A percentile compares a stretch with the other conserved stretches of the same genome.
Evolutionary conservation across 306 rosid genomes (phyloP).

Genomic region (Begonia peltatifolia): DNA sequence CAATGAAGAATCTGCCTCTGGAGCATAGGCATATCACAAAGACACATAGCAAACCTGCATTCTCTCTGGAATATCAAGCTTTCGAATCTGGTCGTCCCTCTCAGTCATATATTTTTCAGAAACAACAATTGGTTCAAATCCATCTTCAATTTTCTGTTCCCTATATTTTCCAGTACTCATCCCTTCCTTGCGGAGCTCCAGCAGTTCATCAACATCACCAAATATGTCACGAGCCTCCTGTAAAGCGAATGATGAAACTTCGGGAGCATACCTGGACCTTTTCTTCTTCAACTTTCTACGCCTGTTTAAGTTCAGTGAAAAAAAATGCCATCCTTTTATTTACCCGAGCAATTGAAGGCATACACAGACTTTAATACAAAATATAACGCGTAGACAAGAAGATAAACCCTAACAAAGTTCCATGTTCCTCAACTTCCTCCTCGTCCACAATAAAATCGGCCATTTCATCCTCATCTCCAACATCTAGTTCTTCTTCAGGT

Average conservation of each 20-base stretch:
- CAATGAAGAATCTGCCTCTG: background rate
- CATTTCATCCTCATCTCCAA: slow-evolving; percentile 97
- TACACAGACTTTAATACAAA: too few relatives aligned
- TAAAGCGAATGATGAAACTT: slow-evolving; percentile 75
- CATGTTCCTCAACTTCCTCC: slow-evolving; percentile 60
- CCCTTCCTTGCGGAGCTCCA: slow-evolving; percentile 43
- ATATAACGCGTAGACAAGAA: background rate
- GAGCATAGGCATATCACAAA: background rate
- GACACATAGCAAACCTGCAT: slow-evolving; percentile 60
- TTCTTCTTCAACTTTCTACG: slow-evolving; percentile 45
- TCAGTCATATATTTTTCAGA: slow-evolving; percentile 86
- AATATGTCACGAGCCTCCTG: slow-evolving; percentile 93
- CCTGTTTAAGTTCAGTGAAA: slow-evolving; percentile 20
- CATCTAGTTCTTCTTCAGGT: slow-evolving; percentile 83
- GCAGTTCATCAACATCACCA: slow-evolving; percentile 75
- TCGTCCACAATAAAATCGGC: slow-evolving; percentile 94
- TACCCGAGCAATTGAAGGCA: too few relatives aligned
- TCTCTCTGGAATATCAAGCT: slow-evolving; percentile 81
- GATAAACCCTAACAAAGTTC: slow-evolving; percentile 56
- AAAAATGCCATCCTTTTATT: too few relatives aligned
- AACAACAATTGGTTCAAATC: slow-evolving; percentile 76
- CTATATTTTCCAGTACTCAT: slow-evolving; percentile 37
- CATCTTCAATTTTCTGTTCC: slow-evolving; percentile 81
- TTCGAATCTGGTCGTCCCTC: slow-evolving; percentile 71
- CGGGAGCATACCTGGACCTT: slow-evolving; percentile 56